phyloP scores from a whole-genome alignment of 345 rosid genomes.

The Xanthoceras sorbifolium region DNA sequence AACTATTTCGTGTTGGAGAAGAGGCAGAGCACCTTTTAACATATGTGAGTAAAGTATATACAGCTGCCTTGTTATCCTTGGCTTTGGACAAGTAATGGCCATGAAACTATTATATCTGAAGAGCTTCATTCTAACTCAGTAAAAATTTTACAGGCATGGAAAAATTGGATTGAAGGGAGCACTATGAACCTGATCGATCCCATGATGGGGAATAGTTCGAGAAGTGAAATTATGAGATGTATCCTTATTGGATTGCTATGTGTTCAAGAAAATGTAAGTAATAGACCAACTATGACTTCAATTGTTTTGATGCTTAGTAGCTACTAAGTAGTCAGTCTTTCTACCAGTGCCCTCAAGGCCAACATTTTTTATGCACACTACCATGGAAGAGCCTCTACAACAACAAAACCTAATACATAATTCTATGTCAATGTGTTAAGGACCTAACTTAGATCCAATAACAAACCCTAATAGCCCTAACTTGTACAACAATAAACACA shows the following conservation, averaged over 20 bases:
- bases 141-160: constrained; percentile 49
- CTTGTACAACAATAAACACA: no score
- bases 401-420: neutral
- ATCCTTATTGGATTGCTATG: constrained; percentile 56
- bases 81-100: no score
- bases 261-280: constrained; percentile 45
- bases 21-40: constrained; percentile 19
- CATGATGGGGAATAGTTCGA: constrained; percentile 25
- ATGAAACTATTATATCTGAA: no score
- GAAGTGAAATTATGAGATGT: constrained; percentile 46
- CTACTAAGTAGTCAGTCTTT: constrained; percentile 28
- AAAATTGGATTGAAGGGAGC: constrained; percentile 46
- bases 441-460: no score
- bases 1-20: neutral
- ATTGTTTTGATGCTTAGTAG: constrained; percentile 48
- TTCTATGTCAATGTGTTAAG: no score
- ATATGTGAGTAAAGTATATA: constrained; percentile 8
- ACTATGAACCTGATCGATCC: constrained; percentile 38
- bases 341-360: constrained; percentile 46
- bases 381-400: constrained; percentile 1
- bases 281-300: constrained; percentile 48
- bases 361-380: constrained; percentile 31
- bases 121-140: no score
- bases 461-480: no score
- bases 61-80: no score